These are phyloP conservation scores for barley (Hordeum vulgare) DNA, from an alignment of 176 grass and related monocot genomes.

Conservation along the genomic window MorexV3_pseudomolecules_assembly NC_058522.1:526488505-526489004, in stretches of 20 bases:
- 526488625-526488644: constrained; percentile 7
- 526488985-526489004: not conserved
- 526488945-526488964: constrained; percentile 23
- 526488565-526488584: constrained; percentile 33
- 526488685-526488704: constrained; percentile 15
- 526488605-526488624: constrained; percentile 23
- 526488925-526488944: constrained; percentile 22
- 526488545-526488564: constrained; percentile 10
- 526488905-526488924: constrained; percentile 14
- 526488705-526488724: not conserved
- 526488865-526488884: constrained; percentile 18
- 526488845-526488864: constrained; percentile 40
- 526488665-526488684: not conserved
- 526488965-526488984: constrained; percentile 11
- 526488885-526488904: constrained; percentile 13
- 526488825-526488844: constrained; percentile 3
- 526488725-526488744: constrained; percentile 16
- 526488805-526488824: constrained; percentile 6
- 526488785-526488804: constrained; percentile 32
- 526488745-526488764: constrained; percentile 17
- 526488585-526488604: constrained; percentile 19
- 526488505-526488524: constrained; percentile 24
- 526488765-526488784: constrained; percentile 15
- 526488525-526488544: constrained; percentile 29
- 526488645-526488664: constrained; percentile 24